Evolutionary conservation across 2,329 filamentous ascomycete species (phyloP).

Genomic region (Pyricularia pennisetigena): DNA sequence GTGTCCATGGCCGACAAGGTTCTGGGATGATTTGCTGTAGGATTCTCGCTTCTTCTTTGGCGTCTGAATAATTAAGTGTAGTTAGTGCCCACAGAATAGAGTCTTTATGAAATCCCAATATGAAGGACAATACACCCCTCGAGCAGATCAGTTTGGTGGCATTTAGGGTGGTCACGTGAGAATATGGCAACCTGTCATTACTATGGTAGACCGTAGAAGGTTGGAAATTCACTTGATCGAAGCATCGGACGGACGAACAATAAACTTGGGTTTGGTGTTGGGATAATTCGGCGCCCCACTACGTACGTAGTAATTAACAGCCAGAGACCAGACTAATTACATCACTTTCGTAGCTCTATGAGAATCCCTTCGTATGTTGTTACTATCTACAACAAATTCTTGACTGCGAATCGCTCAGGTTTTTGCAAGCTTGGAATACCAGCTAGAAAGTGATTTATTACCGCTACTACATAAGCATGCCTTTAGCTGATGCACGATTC

Average conservation of each 20-base stretch:
- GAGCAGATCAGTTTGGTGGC: background rate
- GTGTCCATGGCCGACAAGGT: constrained; percentile 44
- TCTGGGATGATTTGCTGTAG: constrained; percentile 20
- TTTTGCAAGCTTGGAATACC: too few relatives aligned
- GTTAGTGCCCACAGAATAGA: background rate
- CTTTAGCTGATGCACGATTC: too few relatives aligned
- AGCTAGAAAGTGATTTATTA: too few relatives aligned
- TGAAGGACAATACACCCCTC: background rate
- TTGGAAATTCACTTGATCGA: background rate
- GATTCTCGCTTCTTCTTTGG: background rate
- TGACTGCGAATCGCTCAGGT: too few relatives aligned
- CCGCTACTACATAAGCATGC: too few relatives aligned
- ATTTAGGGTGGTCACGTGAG: background rate
- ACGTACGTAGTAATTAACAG: background rate
- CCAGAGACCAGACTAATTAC: background rate
- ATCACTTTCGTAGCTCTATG: background rate
- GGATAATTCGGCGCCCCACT: background rate
- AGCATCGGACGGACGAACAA: background rate
- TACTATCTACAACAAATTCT: too few relatives aligned
- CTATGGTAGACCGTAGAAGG: background rate
- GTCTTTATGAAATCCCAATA: background rate
- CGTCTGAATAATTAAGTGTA: background rate
- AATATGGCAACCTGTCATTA: background rate
- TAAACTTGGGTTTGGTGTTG: background rate
- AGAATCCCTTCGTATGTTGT: too few relatives aligned